These are phyloP conservation scores for Ochromonas danica DNA, from an alignment of 108 stramenopile species.

Conservation along the genomic window DNA sequence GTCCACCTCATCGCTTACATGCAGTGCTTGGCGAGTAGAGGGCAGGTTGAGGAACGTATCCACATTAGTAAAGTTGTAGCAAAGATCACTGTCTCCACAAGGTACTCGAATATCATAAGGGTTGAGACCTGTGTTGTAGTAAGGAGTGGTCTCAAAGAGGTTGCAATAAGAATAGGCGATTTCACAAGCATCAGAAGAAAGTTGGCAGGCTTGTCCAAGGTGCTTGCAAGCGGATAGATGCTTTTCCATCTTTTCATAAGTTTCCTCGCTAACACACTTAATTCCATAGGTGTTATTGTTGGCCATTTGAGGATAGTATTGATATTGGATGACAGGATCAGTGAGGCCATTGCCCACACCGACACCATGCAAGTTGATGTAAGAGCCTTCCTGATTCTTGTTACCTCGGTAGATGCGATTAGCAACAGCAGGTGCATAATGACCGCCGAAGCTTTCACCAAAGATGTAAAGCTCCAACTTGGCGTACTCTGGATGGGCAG, in stretches of 20 bases:
- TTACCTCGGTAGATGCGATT: conserved; percentile 67
- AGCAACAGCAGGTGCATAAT: conserved; percentile 89
- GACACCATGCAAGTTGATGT: conserved; percentile 75
- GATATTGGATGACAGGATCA: conserved; percentile 82
- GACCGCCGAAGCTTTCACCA: conserved; percentile 83
- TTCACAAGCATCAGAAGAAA: neutral
- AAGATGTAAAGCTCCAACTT: conserved; percentile 56
- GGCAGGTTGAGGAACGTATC: conserved; percentile 74
- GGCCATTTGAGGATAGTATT: conserved; percentile 84
- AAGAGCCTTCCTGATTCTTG: conserved; percentile 55
- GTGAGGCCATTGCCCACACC: conserved; percentile 94
- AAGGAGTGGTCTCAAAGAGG: conserved; percentile 58
- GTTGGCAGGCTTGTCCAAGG: conserved; percentile 19
- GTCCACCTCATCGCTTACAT: conserved; percentile 63
- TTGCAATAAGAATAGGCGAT: conserved; percentile 30
- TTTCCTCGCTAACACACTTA: conserved; percentile 67
- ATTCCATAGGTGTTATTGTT: conserved; percentile 83
- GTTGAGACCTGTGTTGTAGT: conserved; percentile 79
- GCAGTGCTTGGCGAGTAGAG: conserved; percentile 64
- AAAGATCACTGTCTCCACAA: conserved; percentile 62
- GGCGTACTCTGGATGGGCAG: conserved; percentile 74
- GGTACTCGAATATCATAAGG: conserved; percentile 89
- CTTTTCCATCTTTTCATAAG: conserved; percentile 45
- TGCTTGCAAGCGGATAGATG: conserved; percentile 40
- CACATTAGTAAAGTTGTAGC: conserved; percentile 86